phyloP scores from a whole-genome alignment of 352 stramenopile genomes.

The Phytophthora aleatoria region DNA sequence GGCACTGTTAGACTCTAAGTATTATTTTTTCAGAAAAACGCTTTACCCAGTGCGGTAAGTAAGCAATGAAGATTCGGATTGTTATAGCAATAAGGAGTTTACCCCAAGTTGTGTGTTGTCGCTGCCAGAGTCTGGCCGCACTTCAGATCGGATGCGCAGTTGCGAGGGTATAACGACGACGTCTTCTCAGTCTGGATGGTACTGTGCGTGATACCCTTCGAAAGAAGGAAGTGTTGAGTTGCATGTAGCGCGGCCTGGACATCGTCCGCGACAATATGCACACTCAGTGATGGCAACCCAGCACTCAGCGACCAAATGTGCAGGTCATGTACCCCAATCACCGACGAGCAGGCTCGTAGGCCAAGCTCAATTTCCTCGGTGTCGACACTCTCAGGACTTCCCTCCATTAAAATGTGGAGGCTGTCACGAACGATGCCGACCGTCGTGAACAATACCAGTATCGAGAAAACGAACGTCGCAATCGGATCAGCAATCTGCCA shows the following conservation, averaged over 20 bases:
- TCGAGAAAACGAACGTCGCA: not conserved
- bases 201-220: not conserved
- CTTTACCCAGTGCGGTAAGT: too few relatives aligned
- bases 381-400: not conserved
- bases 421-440: not conserved
- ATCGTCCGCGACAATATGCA: not conserved
- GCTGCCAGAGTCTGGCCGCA: too few relatives aligned
- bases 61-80: too few relatives aligned
- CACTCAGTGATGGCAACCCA: not conserved
- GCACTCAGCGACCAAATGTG: not conserved
- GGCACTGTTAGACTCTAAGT: too few relatives aligned
- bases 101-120: too few relatives aligned
- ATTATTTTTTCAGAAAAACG: too few relatives aligned
- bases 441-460: not conserved
- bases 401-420: not conserved
- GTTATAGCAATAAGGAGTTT: too few relatives aligned
- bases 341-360: not conserved
- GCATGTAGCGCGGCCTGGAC: not conserved
- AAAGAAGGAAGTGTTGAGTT: not conserved
- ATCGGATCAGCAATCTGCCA: not conserved
- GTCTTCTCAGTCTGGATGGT: not conserved
- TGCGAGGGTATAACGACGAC: too few relatives aligned
- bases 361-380: not conserved
- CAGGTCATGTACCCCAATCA: not conserved
- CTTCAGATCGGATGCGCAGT: too few relatives aligned